Conservation (phyloP, 495 filamentous ascomycete genomes). For the Chlorociboria aeruginascens region DNA sequence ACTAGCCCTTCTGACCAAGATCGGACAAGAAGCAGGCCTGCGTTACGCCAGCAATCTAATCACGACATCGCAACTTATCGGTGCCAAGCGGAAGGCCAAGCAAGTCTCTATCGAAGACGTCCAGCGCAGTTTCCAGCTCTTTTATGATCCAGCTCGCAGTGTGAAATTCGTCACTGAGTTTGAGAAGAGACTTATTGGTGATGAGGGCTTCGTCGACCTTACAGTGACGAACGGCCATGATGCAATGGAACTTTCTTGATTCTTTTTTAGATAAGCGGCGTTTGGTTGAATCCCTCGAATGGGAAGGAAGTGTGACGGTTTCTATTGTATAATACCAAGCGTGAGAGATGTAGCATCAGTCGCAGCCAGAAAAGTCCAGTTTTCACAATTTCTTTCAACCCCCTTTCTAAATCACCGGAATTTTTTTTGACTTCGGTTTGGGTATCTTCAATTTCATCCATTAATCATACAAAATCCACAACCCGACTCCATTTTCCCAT, state of each 20-base stretch:
- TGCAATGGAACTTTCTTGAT: slow-evolving; percentile 70
- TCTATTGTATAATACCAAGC: too few species aligned
- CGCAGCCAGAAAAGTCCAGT: too few species aligned
- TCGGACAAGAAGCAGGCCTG: slow-evolving; percentile 84
- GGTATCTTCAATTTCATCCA: too few species aligned
- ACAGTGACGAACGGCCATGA: slow-evolving; percentile 51
- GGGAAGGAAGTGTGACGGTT: too few species aligned
- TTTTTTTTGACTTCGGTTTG: too few species aligned
- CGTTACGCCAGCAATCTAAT: slow-evolving; percentile 94
- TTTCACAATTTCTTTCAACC: too few species aligned
- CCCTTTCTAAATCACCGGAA: too few species aligned
- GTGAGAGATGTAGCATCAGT: too few species aligned
- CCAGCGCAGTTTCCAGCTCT: slow-evolving; percentile 81
- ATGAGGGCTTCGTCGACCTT: slow-evolving; percentile 69
- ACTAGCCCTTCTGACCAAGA: slow-evolving; percentile 83
- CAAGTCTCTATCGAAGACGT: slow-evolving; percentile 82
- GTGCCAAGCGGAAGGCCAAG: slow-evolving; percentile 60
- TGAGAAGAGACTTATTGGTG: slow-evolving; percentile 86
- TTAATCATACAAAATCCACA: slow-evolving; percentile 44
- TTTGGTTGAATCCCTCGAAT: not conserved
- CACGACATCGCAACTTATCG: slow-evolving; percentile 76
- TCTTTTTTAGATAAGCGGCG: slow-evolving; percentile 2
- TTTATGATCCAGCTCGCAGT: slow-evolving; percentile 79
- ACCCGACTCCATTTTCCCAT: slow-evolving; percentile 47
- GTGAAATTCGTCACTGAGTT: slow-evolving; percentile 82